Conservation (phyloP, 768 basidiomycete species). For the Myochromella boudieri region DNA sequence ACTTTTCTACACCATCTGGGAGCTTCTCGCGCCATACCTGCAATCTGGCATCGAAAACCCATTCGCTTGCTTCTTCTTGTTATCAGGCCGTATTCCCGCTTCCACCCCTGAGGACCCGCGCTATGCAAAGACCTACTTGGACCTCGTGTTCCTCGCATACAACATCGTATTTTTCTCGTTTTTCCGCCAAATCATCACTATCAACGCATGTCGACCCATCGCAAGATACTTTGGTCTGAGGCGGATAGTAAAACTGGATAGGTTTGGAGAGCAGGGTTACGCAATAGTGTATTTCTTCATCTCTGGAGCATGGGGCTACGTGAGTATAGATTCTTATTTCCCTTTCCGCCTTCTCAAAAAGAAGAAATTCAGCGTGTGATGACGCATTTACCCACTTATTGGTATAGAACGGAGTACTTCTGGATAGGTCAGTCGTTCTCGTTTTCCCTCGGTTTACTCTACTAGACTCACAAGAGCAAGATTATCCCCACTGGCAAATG, state of each 20-base stretch:
- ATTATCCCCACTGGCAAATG: conserved; percentile 91
- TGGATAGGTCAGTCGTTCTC: conserved; percentile 64
- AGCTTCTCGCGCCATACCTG: conserved; percentile 45
- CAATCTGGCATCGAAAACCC: conserved; percentile 62
- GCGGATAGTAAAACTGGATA: conserved; percentile 62
- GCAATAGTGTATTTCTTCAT: conserved; percentile 76
- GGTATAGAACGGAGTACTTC: conserved; percentile 80
- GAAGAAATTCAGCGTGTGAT: conserved; percentile 65
- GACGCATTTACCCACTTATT: conserved; percentile 77
- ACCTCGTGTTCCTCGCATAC: conserved; percentile 79
- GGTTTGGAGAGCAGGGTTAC: conserved; percentile 93
- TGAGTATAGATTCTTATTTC: conserved; percentile 43
- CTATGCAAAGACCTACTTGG: conserved; percentile 73
- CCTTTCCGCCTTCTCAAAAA: conserved; percentile 4
- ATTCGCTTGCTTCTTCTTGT: conserved; percentile 66
- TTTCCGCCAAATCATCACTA: conserved; percentile 71
- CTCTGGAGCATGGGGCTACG: conserved; percentile 75
- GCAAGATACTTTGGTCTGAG: conserved; percentile 72
- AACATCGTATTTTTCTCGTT: conserved; percentile 89
- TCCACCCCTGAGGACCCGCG: conserved; percentile 54
- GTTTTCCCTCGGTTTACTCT: background rate
- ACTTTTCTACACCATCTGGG: conserved; percentile 66
- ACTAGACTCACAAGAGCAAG: conserved; percentile 32
- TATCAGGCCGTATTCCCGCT: conserved; percentile 61
- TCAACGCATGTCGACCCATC: conserved; percentile 64